These are phyloP conservation scores for Conringia planisiliqua DNA, from an alignment of 345 rosid genomes.

Conservation along the genomic window DNA sequence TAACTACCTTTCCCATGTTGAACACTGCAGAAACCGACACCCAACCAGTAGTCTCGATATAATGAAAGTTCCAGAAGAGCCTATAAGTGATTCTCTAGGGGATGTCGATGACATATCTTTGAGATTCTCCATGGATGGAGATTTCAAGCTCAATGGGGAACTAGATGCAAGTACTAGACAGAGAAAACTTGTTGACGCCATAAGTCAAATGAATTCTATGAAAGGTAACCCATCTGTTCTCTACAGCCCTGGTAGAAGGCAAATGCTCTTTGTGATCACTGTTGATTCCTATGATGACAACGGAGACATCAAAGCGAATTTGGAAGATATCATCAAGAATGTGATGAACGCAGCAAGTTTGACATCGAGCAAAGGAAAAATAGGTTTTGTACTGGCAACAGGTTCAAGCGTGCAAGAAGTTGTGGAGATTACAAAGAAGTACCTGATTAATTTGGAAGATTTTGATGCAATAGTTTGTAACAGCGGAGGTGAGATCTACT, in stretches of 20 bases:
- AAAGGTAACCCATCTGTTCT: conserved; percentile 40
- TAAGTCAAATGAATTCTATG: conserved; percentile 47
- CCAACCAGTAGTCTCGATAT: conserved; percentile 69
- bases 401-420: conserved; percentile 65
- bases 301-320: conserved; percentile 42
- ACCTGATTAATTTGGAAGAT: conserved; percentile 60
- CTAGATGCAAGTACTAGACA: conserved; percentile 61
- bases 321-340: conserved; percentile 56
- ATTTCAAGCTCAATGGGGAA: conserved; percentile 63
- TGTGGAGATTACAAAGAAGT: conserved; percentile 43
- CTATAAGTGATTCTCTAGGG: conserved; percentile 77
- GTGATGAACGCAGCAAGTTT: conserved; percentile 59
- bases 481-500: conserved; percentile 76
- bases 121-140: conserved; percentile 77
- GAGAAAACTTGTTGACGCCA: conserved; percentile 65
- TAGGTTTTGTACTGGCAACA: conserved; percentile 65
- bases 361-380: conserved; percentile 41
- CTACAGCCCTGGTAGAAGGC: conserved; percentile 70
- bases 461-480: conserved; percentile 84
- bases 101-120: conserved; percentile 82
- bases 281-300: conserved; percentile 54
- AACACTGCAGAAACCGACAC: conserved; percentile 75
- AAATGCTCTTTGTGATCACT: conserved; percentile 70
- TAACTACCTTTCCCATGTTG: conserved; percentile 77
- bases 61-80: conserved; percentile 68